Evolutionary conservation across 2,329 filamentous ascomycete species (phyloP).

Genomic region (Fusarium nelsonii): DNA sequence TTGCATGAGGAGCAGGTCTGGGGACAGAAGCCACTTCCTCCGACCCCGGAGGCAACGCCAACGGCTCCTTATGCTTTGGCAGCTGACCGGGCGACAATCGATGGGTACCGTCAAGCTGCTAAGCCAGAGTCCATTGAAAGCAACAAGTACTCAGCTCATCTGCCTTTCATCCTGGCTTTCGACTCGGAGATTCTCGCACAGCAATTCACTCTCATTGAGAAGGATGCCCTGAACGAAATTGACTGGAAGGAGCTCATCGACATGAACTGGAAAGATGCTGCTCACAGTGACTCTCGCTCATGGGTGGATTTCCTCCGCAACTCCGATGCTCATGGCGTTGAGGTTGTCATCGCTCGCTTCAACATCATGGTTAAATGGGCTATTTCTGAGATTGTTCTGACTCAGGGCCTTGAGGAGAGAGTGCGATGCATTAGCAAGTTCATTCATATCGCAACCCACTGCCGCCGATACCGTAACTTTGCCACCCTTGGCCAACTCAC

Average conservation of each 20-base stretch:
- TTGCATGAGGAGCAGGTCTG: constrained; percentile 46
- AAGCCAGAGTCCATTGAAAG: constrained; percentile 48
- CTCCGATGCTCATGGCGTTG: constrained; percentile 79
- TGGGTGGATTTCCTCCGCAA: constrained; percentile 86
- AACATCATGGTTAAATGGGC: constrained; percentile 92
- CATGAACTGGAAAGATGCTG: constrained; percentile 81
- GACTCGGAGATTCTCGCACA: constrained; percentile 83
- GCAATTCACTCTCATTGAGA: constrained; percentile 87
- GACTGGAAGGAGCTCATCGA: constrained; percentile 91
- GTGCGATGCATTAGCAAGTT: constrained; percentile 83
- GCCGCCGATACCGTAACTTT: constrained; percentile 82
- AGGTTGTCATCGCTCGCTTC: constrained; percentile 87
- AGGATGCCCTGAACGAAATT: constrained; percentile 86
- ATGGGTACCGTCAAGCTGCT: constrained; percentile 54
- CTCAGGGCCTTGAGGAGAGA: constrained; percentile 76
- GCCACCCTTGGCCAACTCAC: constrained; percentile 86
- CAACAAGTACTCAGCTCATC: constrained; percentile 67
- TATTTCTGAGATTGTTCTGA: constrained; percentile 82
- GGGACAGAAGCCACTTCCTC: constrained; percentile 47
- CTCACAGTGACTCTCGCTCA: constrained; percentile 74
- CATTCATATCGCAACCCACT: constrained; percentile 84
- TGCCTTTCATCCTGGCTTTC: constrained; percentile 85
- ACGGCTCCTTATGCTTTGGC: constrained; percentile 55
- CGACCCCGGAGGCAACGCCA: constrained; percentile 64
- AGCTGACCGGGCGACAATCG: constrained; percentile 49